Conservation (phyloP, 805 yeast genomes). For the Brettanomyces nanus region DNA sequence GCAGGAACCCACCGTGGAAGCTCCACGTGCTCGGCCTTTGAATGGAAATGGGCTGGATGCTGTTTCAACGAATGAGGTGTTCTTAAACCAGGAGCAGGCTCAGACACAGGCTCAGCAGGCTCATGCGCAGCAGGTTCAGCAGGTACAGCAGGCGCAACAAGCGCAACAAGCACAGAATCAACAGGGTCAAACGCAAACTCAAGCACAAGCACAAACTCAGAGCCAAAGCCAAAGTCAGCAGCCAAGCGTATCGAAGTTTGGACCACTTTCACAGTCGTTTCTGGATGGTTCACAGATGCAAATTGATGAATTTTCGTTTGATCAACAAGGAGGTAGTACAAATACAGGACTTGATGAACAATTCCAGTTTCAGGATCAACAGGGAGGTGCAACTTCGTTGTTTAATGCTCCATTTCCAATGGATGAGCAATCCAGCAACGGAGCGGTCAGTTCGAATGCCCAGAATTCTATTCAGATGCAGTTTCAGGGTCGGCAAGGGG, state of each 20-base stretch:
- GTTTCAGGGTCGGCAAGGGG: neutral
- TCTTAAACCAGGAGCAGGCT: conserved; percentile 33
- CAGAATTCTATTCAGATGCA: too few relatives aligned
- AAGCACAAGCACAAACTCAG: conserved; percentile 3
- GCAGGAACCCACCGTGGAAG: conserved; percentile 35
- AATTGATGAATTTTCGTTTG: conserved; percentile 1
- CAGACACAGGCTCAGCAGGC: conserved; percentile 19
- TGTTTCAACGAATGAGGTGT: conserved; percentile 89
- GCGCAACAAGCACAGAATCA: too few relatives aligned
- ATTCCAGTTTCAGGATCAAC: conserved; percentile 2
- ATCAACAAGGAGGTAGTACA: neutral
- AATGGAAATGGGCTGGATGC: conserved; percentile 61
- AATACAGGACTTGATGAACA: conserved; percentile 1
- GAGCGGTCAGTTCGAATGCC: neutral
- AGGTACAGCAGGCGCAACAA: too few relatives aligned
- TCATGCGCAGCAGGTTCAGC: conserved; percentile 14
- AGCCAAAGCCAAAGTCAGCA: conserved; percentile 10
- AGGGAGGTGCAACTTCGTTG: neutral
- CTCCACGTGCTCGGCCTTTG: conserved; percentile 36
- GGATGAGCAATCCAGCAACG: neutral
- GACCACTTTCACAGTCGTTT: conserved; percentile 4
- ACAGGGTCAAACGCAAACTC: conserved; percentile 1
- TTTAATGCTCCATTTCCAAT: neutral
- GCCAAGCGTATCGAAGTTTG: neutral
- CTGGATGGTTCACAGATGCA: conserved; percentile 2